Evolutionary conservation across 495 filamentous ascomycete species (phyloP).

Genomic region (Baudoinia panamericana): DNA sequence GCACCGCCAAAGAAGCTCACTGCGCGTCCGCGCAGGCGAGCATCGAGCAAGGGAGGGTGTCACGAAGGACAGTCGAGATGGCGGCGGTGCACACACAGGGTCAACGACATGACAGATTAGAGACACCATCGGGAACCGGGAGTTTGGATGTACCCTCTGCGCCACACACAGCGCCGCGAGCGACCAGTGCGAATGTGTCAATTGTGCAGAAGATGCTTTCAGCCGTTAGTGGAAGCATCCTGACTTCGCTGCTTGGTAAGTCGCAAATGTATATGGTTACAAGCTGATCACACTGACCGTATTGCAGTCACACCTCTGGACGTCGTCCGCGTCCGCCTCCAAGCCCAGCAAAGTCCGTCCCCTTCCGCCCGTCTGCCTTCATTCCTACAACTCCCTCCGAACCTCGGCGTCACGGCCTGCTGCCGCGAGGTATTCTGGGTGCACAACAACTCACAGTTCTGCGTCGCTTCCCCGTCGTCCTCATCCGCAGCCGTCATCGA

Average conservation of each 20-base stretch:
- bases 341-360: conserved; percentile 56
- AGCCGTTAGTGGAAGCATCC: conserved; percentile 74
- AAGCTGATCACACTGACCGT: neutral
- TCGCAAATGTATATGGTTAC: no score
- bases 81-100: conserved; percentile 22
- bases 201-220: conserved; percentile 85
- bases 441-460: conserved; percentile 70
- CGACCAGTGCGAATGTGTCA: conserved; percentile 45
- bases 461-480: conserved; percentile 42
- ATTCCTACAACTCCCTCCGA: conserved; percentile 54
- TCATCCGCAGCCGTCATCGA: conserved; percentile 28
- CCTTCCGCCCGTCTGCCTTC: conserved; percentile 30
- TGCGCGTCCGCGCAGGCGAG: neutral
- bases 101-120: conserved; percentile 32
- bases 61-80: conserved; percentile 7
- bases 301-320: conserved; percentile 79
- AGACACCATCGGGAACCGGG: conserved; percentile 19
- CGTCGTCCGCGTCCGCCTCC: conserved; percentile 87
- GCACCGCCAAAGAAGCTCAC: neutral
- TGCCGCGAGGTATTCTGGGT: conserved; percentile 97
- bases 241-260: conserved; percentile 81
- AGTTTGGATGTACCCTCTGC: conserved; percentile 18
- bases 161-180: conserved; percentile 2
- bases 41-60: conserved; percentile 6
- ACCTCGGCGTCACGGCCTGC: conserved; percentile 86